Evolutionary conservation across 1,139 yeast genomes (phyloP), one percentile per base, ranked within the genome.

Genomic region (Hansenula lynferdii): DNA sequence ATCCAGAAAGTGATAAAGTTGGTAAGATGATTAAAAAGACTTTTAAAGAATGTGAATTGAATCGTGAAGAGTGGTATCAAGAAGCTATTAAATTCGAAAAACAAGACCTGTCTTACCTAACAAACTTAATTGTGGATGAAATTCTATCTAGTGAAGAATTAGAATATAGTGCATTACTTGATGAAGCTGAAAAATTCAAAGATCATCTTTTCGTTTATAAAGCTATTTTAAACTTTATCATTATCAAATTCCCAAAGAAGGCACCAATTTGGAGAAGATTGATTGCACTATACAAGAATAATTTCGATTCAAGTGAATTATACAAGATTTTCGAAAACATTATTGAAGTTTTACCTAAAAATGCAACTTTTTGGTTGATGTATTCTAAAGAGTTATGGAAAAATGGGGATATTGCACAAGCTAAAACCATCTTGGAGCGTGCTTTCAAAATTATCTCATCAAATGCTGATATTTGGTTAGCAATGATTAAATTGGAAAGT

Each of bases 331-430:
- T 82, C 51, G 76, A 77, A 28, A 62, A 63, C 9, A 43, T 59
- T 75, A 82, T 28, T 2, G 49, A 54, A 1, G 54, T 66, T 1
- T 69, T 81, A 40, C 81, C 85, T 0, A 50, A 61, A 1, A 58
- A 63, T 18, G 77, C 74, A 24, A 52, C 72, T 6, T 68, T 87
- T 39, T 70, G 78, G 62, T 60, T 87, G 39, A 75, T 82, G 78
- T 85, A 75, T 54, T 85, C 95, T 0, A 80, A 80, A 45, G 94
- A 85, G 50, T 65, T 70, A 42, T 77, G 87, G 80, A 61, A 63
- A 20, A 66, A 56, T 2, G 62, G 68, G 1, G 78, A 84, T 49
- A 52, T 71, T 1, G 58, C 53, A 0, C 69, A 65, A 2, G 85
- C 96, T 0, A 64, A 82, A 40, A 51, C 54, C 0, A 71, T 85